Evolutionary conservation across 2,329 filamentous ascomycete species (phyloP), one percentile per base, ranked within the genome.

Genomic region (Coleophoma cylindrospora): DNA sequence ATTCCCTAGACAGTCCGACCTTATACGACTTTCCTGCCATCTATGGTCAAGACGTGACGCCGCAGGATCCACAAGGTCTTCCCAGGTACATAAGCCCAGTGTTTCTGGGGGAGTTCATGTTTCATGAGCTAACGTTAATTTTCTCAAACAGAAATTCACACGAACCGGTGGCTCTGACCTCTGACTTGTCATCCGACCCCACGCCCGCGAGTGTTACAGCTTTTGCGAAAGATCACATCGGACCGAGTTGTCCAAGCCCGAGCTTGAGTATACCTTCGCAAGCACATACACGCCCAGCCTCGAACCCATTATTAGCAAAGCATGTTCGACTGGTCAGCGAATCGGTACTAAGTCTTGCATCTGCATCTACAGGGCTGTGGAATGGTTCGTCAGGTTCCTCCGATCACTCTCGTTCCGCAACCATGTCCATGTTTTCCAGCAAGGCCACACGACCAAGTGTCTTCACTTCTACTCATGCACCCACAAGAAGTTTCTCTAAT

Each of bases 1-100:
- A 68, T 57, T 77, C 79, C 13, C 64, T 81, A 49, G 80, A 84
- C 64, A 83, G 80, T 62, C 80, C 80, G 53, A 83, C 79, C 33
- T 67, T 84, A 45, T 83, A 84, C 74, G 77, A 81, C 60, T 81
- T 80, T 59, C 74, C 75, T 47, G 53, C 57, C 4, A 55, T 54
- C 14, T 50, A 27, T 27, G 7, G 27, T 27, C 7, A 6, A 27
- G 27, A 27, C 6, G 27, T 10, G 27, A 10, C 27, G 27, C 27
- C 27, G 6, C 7, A 27, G 3, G 9, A 27, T 27, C 27, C 27
- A 27, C 27, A 27, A 27, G 27, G 27, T 27, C 27, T 27, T 27
- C 7, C 27, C 27, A 27, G 27, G 27, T 27, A 27, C 27, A 10
- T 27, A 7, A 27, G 9, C 27, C 27, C 27, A 27, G 27, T 27